Evolutionary conservation across 2,329 filamentous ascomycete species (phyloP).

Genomic region (Pseudogymnoascus sp.): DNA sequence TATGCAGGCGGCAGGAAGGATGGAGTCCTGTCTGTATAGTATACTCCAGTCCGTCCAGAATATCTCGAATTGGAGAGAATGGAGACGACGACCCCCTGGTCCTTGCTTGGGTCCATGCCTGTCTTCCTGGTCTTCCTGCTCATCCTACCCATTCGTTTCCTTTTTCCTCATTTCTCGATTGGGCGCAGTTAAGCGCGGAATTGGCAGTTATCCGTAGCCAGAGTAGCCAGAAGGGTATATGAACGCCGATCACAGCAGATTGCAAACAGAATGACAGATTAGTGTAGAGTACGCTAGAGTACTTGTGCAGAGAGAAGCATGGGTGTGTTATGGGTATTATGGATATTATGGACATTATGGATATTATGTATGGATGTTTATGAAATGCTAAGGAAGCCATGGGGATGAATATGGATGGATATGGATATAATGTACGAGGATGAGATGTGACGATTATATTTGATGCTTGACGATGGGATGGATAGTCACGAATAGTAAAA

Average conservation of each 20-base stretch:
- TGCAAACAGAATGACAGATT: not conserved
- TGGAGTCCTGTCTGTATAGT: not conserved
- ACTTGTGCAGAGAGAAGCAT: not conserved
- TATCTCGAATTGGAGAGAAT: not conserved
- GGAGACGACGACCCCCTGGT: not conserved
- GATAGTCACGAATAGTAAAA: not conserved
- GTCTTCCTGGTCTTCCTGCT: not conserved
- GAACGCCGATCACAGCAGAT: not conserved
- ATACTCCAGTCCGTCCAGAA: not conserved
- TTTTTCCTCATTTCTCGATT: not conserved
- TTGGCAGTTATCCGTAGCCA: not conserved
- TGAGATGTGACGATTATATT: not conserved
- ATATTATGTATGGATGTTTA: too few species aligned
- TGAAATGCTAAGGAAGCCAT: too few species aligned
- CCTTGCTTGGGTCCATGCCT: not conserved
- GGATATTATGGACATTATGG: not conserved
- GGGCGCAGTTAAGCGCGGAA: not conserved
- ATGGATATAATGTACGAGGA: not conserved
- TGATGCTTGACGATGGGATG: not conserved
- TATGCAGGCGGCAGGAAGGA: conserved; percentile 8
- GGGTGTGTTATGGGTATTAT: not conserved
- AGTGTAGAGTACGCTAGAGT: not conserved
- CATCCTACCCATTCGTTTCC: not conserved
- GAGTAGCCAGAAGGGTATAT: not conserved
- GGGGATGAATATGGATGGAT: too few species aligned